These are phyloP conservation scores for Aurifilum marmelostoma DNA, from an alignment of 2,329 filamentous ascomycete genomes.

Conservation along the genomic window DNA sequence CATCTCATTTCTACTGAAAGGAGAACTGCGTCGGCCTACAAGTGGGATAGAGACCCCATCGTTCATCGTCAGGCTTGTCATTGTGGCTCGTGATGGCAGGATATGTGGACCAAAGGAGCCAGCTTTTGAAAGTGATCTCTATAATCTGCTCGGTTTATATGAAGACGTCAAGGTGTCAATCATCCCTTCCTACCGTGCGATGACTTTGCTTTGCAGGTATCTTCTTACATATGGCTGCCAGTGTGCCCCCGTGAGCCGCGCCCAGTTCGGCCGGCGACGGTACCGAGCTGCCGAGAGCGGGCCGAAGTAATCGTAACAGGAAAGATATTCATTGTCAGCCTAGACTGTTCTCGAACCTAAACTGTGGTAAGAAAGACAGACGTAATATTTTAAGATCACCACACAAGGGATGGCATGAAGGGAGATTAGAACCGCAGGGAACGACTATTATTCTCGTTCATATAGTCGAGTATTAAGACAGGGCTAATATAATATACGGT, in stretches of 20 bases:
- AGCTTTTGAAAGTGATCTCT: neutral
- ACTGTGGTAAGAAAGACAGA: too few species aligned
- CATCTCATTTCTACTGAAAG: too few species aligned
- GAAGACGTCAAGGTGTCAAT: too few species aligned
- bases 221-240: too few species aligned
- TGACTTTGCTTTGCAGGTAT: too few species aligned
- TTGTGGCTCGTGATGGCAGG: neutral
- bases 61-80: constrained; percentile 6
- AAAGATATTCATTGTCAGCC: too few species aligned
- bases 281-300: neutral
- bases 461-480: neutral
- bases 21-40: neutral
- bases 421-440: neutral
- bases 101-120: neutral
- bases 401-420: neutral
- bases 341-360: too few species aligned
- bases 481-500: neutral
- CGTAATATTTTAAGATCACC: neutral
- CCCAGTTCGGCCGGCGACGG: neutral
- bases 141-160: too few species aligned
- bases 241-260: too few species aligned
- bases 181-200: neutral
- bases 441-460: neutral
- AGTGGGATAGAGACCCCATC: constrained; percentile 16
- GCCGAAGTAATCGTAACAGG: neutral